Conservation (phyloP, 371 early-diverging fungal species). For the Cokeromyces recurvatus region DNA sequence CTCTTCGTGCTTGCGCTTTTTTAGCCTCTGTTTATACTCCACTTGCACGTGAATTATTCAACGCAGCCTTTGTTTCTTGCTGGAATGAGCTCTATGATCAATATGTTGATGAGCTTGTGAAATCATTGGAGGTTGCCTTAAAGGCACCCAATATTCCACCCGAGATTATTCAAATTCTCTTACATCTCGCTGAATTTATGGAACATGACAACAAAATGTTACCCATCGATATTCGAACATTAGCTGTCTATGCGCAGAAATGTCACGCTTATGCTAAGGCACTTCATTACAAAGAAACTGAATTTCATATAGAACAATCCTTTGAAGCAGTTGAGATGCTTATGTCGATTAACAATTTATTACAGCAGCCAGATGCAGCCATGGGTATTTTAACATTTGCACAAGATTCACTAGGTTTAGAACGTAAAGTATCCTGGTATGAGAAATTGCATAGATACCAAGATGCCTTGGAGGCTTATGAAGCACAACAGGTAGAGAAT, state of each 20-base stretch:
- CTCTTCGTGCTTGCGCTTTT: constrained; percentile 87
- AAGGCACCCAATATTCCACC: constrained; percentile 84
- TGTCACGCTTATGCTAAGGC: constrained; percentile 97
- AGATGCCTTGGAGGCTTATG: constrained; percentile 89
- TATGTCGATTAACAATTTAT: constrained; percentile 91
- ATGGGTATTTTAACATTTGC: constrained; percentile 92
- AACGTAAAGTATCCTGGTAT: constrained; percentile 92
- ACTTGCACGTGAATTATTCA: constrained; percentile 90
- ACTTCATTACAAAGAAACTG: constrained; percentile 95
- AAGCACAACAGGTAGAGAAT: constrained; percentile 74
- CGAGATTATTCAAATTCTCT: constrained; percentile 86
- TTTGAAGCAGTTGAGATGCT: constrained; percentile 89
- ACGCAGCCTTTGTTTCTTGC: constrained; percentile 96
- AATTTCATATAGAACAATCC: constrained; percentile 83
- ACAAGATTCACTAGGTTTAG: constrained; percentile 81
- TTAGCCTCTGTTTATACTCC: constrained; percentile 83
- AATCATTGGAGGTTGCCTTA: constrained; percentile 82
- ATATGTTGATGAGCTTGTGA: constrained; percentile 89
- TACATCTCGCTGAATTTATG: constrained; percentile 97
- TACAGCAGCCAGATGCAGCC: constrained; percentile 96
- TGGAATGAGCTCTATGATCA: constrained; percentile 92
- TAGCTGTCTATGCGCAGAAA: constrained; percentile 87
- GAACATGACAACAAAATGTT: constrained; percentile 96
- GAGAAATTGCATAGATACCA: constrained; percentile 94
- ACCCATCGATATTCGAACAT: constrained; percentile 88